Conservation (phyloP, 495 filamentous ascomycete genomes). For the Penicillium dipodomyicola region DNA sequence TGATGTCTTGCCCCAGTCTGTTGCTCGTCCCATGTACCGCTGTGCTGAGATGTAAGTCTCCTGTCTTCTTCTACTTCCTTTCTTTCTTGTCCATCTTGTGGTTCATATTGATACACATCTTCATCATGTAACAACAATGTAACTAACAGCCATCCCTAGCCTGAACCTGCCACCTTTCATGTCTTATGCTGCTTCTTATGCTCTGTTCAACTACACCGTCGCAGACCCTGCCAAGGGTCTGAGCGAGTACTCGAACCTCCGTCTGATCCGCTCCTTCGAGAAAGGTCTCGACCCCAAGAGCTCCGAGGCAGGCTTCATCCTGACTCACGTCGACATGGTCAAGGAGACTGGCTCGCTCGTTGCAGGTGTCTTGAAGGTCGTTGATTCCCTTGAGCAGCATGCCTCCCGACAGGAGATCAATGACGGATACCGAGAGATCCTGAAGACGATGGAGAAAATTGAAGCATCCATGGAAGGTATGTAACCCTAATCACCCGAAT, state of each 20-base stretch:
- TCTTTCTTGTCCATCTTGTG: neutral
- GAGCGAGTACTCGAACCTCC: constrained; percentile 68
- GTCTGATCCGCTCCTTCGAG: constrained; percentile 85
- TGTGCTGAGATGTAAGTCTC: constrained; percentile 74
- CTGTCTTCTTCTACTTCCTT: constrained; percentile 1
- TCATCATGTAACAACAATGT: constrained; percentile 9
- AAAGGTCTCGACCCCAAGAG: constrained; percentile 77
- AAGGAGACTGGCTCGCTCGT: constrained; percentile 71
- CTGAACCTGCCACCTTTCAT: constrained; percentile 71
- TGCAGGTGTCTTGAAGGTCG: constrained; percentile 59
- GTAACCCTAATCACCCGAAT: constrained; percentile 7
- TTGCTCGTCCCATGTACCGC: constrained; percentile 72
- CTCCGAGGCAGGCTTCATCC: constrained; percentile 90
- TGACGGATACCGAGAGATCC: constrained; percentile 57
- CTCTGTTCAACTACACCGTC: constrained; percentile 84
- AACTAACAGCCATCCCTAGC: constrained; percentile 21
- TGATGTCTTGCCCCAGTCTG: constrained; percentile 61
- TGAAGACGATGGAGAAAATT: constrained; percentile 63
- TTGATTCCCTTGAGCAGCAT: constrained; percentile 55
- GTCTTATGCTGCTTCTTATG: constrained; percentile 91
- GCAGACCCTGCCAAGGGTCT: constrained; percentile 62
- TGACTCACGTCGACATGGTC: constrained; percentile 83
- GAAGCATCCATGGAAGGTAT: constrained; percentile 77
- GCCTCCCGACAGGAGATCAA: constrained; percentile 57
- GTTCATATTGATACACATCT: constrained; percentile 1